A percentile compares a stretch with the other conserved stretches of the same genome.
Evolutionary conservation across 768 basidiomycete genomes (phyloP).

Genomic region (Russula dissimulans): DNA sequence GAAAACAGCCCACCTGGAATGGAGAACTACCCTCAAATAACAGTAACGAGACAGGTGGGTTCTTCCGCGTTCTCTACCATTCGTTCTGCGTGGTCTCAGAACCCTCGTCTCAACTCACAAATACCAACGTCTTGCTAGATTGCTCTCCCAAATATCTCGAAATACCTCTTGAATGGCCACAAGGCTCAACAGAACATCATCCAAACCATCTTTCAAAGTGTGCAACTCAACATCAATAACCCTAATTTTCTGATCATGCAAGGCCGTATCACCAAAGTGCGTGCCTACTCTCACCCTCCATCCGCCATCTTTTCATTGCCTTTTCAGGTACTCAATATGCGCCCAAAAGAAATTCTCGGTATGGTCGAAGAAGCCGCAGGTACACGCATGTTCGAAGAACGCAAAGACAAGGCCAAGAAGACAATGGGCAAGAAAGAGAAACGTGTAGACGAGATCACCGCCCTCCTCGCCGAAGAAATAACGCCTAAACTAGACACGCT

Average conservation of each 20-base stretch:
- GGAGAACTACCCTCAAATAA: conserved; percentile 78
- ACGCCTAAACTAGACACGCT: conserved; percentile 89
- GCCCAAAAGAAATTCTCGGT: conserved; percentile 91
- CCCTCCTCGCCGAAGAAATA: conserved; percentile 80
- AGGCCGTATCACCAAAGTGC: conserved; percentile 94
- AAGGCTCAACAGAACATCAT: conserved; percentile 78
- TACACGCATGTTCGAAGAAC: conserved; percentile 98
- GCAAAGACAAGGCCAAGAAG: conserved; percentile 92
- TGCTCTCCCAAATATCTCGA: conserved; percentile 85
- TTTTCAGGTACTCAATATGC: conserved; percentile 85
- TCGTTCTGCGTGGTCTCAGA: too few relatives aligned
- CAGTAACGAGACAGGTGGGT: conserved; percentile 85
- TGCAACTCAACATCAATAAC: conserved; percentile 98
- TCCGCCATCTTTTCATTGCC: not conserved
- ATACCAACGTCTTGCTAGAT: conserved; percentile 42
- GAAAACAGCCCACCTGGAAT: conserved; percentile 76
- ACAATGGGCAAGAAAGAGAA: conserved; percentile 98
- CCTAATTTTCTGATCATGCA: conserved; percentile 99
- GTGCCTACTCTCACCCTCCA: conserved; percentile 5
- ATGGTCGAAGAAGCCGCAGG: conserved; percentile 99
- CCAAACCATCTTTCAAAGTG: conserved; percentile 90
- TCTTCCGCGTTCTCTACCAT: too few relatives aligned
- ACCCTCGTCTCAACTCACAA: too few relatives aligned
- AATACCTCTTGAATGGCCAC: conserved; percentile 95
- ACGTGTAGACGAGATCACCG: conserved; percentile 80